Evolutionary conservation across 352 stramenopile genomes (phyloP), one percentile per base, ranked within the genome.

Genomic region (Globisporangium abappressorium): DNA sequence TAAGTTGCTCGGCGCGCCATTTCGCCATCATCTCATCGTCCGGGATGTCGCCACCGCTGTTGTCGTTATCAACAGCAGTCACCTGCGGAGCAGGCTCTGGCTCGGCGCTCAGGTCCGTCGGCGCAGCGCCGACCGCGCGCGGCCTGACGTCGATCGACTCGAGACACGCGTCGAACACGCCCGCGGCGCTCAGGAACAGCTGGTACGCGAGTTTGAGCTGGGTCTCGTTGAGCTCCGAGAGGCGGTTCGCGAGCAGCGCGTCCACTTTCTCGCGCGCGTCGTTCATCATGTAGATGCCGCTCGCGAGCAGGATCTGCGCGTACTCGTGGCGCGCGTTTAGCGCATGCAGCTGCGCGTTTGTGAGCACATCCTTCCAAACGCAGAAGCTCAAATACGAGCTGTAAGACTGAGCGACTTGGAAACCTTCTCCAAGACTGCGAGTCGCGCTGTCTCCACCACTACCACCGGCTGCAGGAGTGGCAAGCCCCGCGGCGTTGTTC

Each of bases 171-270:
- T 87, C 76, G 4, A 90, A 69, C 30, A 89, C 68, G 5, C 84
- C 84, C 0, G 84, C 76, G 0, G 81, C 77, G n/a, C 84, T 79
- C 57, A 91, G 72, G 15, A 91, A 51, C 3, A 88, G 63, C 62
- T 92, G 82, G 58, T 92, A 90, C 62, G 75, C 82, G 66, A 88
- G 70, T 66, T 92, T 92, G 38, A 92, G 74, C 63, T 91, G 73
- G 61, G 76, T 78, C 61, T 92, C 84, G 57, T 82, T 67, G 46
- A 85, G 76, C 56, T 88, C 80, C 46, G 66, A 70, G 20, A 84
- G 64, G 38, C 77, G 73, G 24, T 77, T 64, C 26, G 69, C 57
- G 18, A 87, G 65, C 53, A 84, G 71, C 14, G 36, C 57, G 64
- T 89, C 82, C 57, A 87, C 70, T 58, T 86, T 79, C 2, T 73